phyloP scores from a whole-genome alignment of 441 rosid genomes.

The Pelargonium myrrhifolium region DNA sequence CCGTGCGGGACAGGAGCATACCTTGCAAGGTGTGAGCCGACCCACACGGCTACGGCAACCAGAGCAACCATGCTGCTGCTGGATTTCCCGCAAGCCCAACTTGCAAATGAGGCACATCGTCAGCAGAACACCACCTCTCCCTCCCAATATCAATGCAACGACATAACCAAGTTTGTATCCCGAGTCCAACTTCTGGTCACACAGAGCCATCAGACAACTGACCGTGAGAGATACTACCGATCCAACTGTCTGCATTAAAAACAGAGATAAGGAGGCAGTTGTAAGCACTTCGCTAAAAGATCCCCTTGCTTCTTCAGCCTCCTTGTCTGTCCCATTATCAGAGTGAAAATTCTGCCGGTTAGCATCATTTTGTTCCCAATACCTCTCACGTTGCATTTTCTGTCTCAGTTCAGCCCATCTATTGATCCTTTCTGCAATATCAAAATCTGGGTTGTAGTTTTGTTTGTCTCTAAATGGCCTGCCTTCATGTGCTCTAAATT shows the following conservation, averaged over 20 bases:
- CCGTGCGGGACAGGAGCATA: conserved; percentile 32
- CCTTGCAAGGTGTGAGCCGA: conserved; percentile 47
- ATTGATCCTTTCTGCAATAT: not conserved
- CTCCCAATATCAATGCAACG: conserved; percentile 72
- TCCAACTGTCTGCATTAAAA: conserved; percentile 25
- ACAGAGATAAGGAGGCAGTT: conserved; percentile 25
- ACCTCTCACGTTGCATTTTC: not conserved
- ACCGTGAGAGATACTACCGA: conserved; percentile 49
- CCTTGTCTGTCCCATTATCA: not conserved
- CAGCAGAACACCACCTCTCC: conserved; percentile 65
- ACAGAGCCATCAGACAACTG: conserved; percentile 30
- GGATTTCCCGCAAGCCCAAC: conserved; percentile 83
- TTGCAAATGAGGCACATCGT: conserved; percentile 61
- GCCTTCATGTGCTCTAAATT: not conserved
- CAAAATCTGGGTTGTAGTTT: not conserved
- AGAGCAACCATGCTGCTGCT: conserved; percentile 66
- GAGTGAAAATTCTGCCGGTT: not conserved
- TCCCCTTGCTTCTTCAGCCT: not conserved
- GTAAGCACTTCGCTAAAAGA: conserved; percentile 32
- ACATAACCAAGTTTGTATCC: conserved; percentile 37
- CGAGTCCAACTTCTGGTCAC: not conserved
- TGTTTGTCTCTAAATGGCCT: not conserved
- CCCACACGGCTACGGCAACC: conserved; percentile 64
- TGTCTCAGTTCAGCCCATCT: conserved; percentile 3
- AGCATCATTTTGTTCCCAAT: not conserved